Conservation (phyloP, 1,284 basidiomycete genomes). For the Spongispora temasekensis region DNA sequence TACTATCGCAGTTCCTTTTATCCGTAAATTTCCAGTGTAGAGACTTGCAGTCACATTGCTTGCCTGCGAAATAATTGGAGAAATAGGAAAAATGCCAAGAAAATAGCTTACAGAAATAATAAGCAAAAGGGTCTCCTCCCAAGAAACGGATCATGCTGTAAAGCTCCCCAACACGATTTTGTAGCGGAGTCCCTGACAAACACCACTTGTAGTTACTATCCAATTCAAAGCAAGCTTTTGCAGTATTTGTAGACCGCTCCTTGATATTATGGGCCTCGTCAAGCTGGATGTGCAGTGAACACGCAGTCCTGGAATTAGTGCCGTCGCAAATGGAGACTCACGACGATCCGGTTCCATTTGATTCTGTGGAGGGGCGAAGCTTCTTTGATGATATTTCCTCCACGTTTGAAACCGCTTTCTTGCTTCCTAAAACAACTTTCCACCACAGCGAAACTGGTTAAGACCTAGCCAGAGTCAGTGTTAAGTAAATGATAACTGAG, state of each 20-base stretch:
- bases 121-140: slow-evolving; percentile 89
- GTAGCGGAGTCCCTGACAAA: slow-evolving; percentile 95
- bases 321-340: slow-evolving; percentile 34
- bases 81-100: slow-evolving; percentile 3
- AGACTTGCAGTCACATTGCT: slow-evolving; percentile 83
- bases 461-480: slow-evolving; percentile 42
- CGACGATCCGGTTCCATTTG: slow-evolving; percentile 83
- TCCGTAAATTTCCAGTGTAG: slow-evolving; percentile 90
- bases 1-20: slow-evolving; percentile 83
- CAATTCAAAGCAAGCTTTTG: slow-evolving; percentile 93
- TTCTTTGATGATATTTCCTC: slow-evolving; percentile 86
- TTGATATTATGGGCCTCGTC: slow-evolving; percentile 99
- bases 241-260: slow-evolving; percentile 93
- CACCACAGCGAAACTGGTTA: slow-evolving; percentile 83
- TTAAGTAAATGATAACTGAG: not conserved
- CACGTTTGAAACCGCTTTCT: slow-evolving; percentile 87
- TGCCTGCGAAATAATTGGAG: slow-evolving; percentile 49
- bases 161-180: slow-evolving; percentile 96
- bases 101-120: slow-evolving; percentile 81
- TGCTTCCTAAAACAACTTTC: slow-evolving; percentile 95
- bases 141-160: slow-evolving; percentile 95
- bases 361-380: slow-evolving; percentile 85
- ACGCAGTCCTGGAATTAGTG: not conserved
- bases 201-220: slow-evolving; percentile 90
- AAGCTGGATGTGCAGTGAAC: slow-evolving; percentile 49